Conservation (phyloP, 192 early-diverging fungal species). For the Chytriomyces confervae region DNA sequence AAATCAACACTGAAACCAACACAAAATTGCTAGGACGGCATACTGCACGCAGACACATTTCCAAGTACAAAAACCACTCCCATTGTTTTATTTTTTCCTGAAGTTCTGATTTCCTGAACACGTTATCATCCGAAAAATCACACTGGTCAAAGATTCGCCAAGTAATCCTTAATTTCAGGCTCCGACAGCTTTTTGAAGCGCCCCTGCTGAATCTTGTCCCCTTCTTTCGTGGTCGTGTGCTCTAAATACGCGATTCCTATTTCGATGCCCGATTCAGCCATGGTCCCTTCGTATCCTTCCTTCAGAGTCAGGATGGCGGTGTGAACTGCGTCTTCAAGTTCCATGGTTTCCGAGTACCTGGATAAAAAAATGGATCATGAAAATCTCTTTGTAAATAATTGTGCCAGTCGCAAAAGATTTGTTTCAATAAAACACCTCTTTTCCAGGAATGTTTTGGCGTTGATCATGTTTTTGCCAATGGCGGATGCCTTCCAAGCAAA, state of each 20-base stretch:
- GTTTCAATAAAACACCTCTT: conserved; percentile 70
- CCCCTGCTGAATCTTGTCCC: conserved; percentile 63
- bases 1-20: no score
- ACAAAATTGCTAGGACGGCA: no score
- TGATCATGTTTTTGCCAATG: conserved; percentile 99
- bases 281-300: conserved; percentile 98
- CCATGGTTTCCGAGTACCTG: conserved; percentile 89
- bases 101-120: neutral
- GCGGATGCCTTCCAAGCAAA: conserved; percentile 99
- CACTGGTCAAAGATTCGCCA: conserved; percentile 81
- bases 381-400: neutral
- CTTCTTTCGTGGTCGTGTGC: conserved; percentile 58
- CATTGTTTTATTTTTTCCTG: neutral
- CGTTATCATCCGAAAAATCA: neutral
- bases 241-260: conserved; percentile 80
- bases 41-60: no score
- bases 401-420: neutral
- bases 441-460: conserved; percentile 99
- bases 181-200: conserved; percentile 83
- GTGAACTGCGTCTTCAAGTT: conserved; percentile 98
- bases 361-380: neutral
- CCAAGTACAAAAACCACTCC: no score
- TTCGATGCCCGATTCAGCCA: conserved; percentile 95
- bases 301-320: conserved; percentile 99
- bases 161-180: conserved; percentile 94